Conservation (phyloP, 352 stramenopile genomes). For the Pythium monospermum region DNA sequence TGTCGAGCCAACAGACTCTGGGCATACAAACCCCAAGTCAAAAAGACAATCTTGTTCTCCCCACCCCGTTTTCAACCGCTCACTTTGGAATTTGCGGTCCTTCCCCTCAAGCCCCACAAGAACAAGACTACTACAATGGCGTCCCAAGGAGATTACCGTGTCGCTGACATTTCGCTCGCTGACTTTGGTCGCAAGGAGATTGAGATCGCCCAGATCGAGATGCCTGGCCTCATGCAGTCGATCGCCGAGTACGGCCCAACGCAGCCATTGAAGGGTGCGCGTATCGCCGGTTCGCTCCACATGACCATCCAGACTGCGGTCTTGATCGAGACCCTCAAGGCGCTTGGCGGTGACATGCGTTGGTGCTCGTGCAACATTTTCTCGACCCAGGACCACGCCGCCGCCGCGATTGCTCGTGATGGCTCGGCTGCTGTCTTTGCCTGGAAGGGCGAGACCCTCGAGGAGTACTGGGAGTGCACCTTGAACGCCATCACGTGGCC, state of each 20-base stretch:
- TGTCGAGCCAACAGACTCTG: no score
- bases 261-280: constrained; percentile 87
- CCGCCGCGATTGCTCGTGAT: constrained; percentile 95
- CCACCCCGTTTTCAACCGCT: no score
- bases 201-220: constrained; percentile 97
- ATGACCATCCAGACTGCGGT: constrained; percentile 99
- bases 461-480: constrained; percentile 99
- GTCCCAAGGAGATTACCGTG: constrained; percentile 68
- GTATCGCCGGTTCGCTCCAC: constrained; percentile 96
- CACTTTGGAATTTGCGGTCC: constrained; percentile 19
- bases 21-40: no score
- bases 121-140: constrained; percentile 30
- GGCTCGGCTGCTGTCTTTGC: constrained; percentile 95
- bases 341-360: constrained; percentile 94
- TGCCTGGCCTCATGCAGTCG: constrained; percentile 98
- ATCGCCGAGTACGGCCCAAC: constrained; percentile 87
- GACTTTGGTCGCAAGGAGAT: constrained; percentile 99
- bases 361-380: constrained; percentile 99
- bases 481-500: constrained; percentile 96
- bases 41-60: no score
- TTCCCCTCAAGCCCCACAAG: neutral
- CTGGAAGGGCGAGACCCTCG: constrained; percentile 98
- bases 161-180: constrained; percentile 97
- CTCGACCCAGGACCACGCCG: constrained; percentile 98
- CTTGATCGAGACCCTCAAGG: constrained; percentile 98